Conservation (phyloP, 179 eudicot genomes). For the Camellia oleifera region DNA sequence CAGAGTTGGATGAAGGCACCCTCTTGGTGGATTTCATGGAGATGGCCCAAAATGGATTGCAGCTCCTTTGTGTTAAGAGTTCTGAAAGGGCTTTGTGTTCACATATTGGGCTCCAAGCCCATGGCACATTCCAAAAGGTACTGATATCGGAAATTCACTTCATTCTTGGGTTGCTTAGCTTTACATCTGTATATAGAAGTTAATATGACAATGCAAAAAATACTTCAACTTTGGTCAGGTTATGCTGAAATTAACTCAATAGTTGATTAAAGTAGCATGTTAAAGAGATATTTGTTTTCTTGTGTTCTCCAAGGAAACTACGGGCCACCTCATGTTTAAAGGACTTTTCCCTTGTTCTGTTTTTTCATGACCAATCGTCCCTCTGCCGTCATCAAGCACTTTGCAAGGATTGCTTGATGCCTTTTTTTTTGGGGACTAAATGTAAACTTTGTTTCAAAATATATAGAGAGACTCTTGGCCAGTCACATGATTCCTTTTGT, state of each 20-base stretch:
- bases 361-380: conserved; percentile 12
- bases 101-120: conserved; percentile 13
- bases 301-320: conserved; percentile 5
- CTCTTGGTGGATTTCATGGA: not conserved
- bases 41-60: not conserved
- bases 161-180: not conserved
- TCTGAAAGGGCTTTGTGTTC: conserved; percentile 8
- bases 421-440: not conserved
- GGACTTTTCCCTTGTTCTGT: not conserved
- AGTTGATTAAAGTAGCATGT: not conserved
- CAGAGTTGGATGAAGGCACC: not conserved
- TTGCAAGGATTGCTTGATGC: not conserved
- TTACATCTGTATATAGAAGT: not conserved
- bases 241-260: not conserved
- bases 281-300: conserved; percentile 1
- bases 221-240: not conserved
- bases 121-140: conserved; percentile 5
- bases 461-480: not conserved
- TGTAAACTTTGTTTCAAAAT: not conserved
- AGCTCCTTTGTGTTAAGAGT: not conserved
- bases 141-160: not conserved
- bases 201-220: not conserved
- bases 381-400: conserved; percentile 5
- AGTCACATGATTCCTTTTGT: not conserved
- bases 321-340: conserved; percentile 8